Evolutionary conservation across 1,284 basidiomycete genomes (phyloP), one percentile per base, ranked within the genome.

Genomic region (Kalmanozyma brasiliensis): DNA sequence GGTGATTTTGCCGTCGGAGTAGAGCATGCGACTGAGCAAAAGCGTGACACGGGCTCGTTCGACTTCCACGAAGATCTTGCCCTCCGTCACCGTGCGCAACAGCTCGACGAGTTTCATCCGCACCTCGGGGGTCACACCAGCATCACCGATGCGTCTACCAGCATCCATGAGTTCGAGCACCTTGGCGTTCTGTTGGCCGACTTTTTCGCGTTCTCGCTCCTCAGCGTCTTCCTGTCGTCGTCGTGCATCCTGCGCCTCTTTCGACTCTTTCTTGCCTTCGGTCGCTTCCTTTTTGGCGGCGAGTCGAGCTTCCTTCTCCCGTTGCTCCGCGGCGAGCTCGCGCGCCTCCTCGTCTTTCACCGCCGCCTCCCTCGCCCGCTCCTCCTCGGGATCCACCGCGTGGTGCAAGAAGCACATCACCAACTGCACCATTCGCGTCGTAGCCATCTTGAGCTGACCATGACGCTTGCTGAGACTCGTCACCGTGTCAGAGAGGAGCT

Each of bases 1-100:
- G 53, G 67, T 44, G 17, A 80, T 59, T 16, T 81, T 74, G 37
- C 70, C 70, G 30, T 74, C 45, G 4, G 59, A 22, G 32, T 74
- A 73, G 16, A 82, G 75, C 64, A 81, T 75, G 22, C 70, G 52
- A 20, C 74, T 75, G 36, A 78, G 59, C 35, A 79, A 51, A 4
- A 74, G 61, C 0, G 77, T 80, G 49, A 98, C 90, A 24, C 96
- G 89, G 8, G 96, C 96, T 68, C 96, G 88, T 32, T 93, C 94
- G 4, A 97, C 94, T 85, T 99, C 96, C 52, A 99, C 86, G 85
- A 95, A 98, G 75, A 98, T 94, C 93, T 98, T 98, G 59, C 95
- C 95, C 84, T 98, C 95, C 0, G 95, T 96, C 30, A 99, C 92
- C 46, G 88, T 87, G 77, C 96, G 87, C 71, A 99, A 83, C 3